phyloP scores from a whole-genome alignment of 768 basidiomycete species.

The Mycena venus region DNA sequence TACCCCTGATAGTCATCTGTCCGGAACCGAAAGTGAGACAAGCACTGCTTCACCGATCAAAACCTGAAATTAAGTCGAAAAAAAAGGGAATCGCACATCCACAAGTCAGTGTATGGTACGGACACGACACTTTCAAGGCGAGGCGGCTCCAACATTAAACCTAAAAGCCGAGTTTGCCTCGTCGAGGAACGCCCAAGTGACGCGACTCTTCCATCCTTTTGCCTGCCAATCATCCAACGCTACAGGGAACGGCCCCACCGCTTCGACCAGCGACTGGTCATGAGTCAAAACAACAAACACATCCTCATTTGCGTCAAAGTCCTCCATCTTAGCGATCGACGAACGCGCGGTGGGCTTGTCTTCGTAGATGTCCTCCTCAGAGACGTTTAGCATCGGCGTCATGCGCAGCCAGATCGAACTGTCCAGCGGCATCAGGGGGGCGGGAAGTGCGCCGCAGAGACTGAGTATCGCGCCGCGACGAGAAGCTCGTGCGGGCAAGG shows the following conservation, averaged over 20 bases:
- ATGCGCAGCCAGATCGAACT: conserved; percentile 13
- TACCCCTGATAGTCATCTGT: no score
- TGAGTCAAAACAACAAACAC: conserved; percentile 36
- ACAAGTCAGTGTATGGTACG: not conserved
- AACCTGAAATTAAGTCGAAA: no score
- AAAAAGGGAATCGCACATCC: no score
- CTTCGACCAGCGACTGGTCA: conserved; percentile 29
- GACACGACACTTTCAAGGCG: not conserved
- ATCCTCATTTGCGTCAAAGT: conserved; percentile 36
- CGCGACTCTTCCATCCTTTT: conserved; percentile 33
- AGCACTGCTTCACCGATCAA: no score
- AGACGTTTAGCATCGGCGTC: conserved; percentile 20
- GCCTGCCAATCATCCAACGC: conserved; percentile 34
- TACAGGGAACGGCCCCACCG: conserved; percentile 29
- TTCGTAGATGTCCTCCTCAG: conserved; percentile 16
- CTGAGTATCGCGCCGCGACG: not conserved
- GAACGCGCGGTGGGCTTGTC: conserved; percentile 15
- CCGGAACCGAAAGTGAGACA: no score
- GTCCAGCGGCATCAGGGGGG: not conserved
- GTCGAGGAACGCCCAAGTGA: not conserved
- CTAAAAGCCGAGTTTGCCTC: not conserved
- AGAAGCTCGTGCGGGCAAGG: conserved; percentile 30
- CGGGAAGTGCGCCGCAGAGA: conserved; percentile 25
- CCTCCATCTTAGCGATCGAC: conserved; percentile 20
- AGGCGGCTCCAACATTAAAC: not conserved